Evolutionary conservation across 306 rosid species (phyloP), one percentile per base, ranked within the genome.

Genomic region (Geum urbanum): DNA sequence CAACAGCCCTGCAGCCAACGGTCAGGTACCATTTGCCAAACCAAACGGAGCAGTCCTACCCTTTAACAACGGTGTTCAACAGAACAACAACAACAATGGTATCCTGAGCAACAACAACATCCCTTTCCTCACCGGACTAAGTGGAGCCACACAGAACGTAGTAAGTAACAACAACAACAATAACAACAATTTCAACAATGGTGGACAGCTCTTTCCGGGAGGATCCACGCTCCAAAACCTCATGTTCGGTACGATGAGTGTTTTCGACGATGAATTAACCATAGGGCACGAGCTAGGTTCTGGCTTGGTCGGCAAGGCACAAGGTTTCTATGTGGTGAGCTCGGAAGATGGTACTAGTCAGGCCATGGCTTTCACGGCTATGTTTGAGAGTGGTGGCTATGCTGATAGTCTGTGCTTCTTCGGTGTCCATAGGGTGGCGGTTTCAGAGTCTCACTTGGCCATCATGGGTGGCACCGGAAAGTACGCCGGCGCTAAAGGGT

Each of bases 381-480:
- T 83, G 88, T 90, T 90, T 67, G 67, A 83, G 76, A 82, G 82
- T 52, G 95, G 87, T 47, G 82, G 87, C 54, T 92, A 92, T 37
- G 78, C 49, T 0, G 88, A 90, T 40, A 88, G 88, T 18, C 71
- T 90, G 0, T 82, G 92, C 62, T 90, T 92, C 79, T 89, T 90
- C 7, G 96, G 98, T 1, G 91, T 90, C 7, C 91, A 88, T 49
- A 68, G 84, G 72, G 85, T 78, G 0, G 90, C 88, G 19, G 88
- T 74, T 0, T 91, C 96, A 0, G 89, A 90, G 53, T 92, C 98
- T 7, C 85, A 90, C 8, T 63, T 92, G 19, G 96, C 96, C 0
- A 81, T 92, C 22, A 90, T 88, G 75, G 96, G 96, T 39, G 96
- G 98, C 9, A 92, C 90, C 0, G 98, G 96, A 19, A 88, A 88